Conservation (phyloP, 495 filamentous ascomycete species). For the Penicillium taxi region DNA sequence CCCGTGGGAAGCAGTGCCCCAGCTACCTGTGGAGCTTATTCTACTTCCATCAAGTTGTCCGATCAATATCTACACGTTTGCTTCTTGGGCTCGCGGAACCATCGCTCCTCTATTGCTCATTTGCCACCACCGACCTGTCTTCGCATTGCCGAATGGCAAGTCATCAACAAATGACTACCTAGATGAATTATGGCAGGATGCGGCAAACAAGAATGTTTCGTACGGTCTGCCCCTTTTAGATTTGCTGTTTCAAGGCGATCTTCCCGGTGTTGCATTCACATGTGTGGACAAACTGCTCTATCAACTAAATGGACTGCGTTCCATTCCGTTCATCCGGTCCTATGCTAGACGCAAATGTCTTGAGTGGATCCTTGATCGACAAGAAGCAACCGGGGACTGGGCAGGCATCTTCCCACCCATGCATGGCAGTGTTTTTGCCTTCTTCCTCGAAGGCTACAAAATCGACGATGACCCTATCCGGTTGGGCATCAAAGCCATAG, state of each 20-base stretch:
- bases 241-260: constrained; percentile 10
- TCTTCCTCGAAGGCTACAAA: constrained; percentile 26
- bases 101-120: constrained; percentile 31
- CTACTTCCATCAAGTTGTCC: constrained; percentile 22
- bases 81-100: constrained; percentile 32
- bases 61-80: constrained; percentile 30
- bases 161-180: constrained; percentile 23
- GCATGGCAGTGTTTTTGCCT: constrained; percentile 18
- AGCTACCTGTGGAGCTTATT: constrained; percentile 36
- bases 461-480: constrained; percentile 9
- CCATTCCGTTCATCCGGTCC: constrained; percentile 2
- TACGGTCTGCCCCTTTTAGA: constrained; percentile 12
- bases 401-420: constrained; percentile 27
- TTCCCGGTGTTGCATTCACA: constrained; percentile 16
- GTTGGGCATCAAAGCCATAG: constrained; percentile 17
- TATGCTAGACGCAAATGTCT: constrained; percentile 14
- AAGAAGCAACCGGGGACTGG: constrained; percentile 25
- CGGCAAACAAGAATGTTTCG: constrained; percentile 19
- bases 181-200: constrained; percentile 34
- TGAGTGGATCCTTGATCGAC: constrained; percentile 26
- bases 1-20: constrained; percentile 32
- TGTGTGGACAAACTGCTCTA: constrained; percentile 19
- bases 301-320: constrained; percentile 13
- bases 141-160: constrained; percentile 25
- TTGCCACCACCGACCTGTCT: constrained; percentile 29